Percentiles rank a stretch among this genome's conserved stretches.
These are phyloP conservation scores for Sporisorium scitamineum DNA, from an alignment of 1,284 basidiomycete genomes.

Conservation along the genomic window DNA sequence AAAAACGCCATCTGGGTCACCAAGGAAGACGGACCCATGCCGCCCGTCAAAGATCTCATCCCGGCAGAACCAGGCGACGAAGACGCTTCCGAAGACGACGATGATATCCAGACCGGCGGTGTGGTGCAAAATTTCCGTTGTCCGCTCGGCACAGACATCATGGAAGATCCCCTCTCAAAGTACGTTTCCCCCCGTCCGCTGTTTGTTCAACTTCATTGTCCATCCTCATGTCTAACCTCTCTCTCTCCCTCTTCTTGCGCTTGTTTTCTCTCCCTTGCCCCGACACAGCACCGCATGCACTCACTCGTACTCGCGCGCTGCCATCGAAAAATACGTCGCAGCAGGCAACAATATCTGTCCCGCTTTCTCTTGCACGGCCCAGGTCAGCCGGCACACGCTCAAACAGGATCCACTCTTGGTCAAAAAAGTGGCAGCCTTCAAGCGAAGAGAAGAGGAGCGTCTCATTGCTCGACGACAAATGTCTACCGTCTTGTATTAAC, in stretches of 20 bases:
- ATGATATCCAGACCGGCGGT: conserved; percentile 58
- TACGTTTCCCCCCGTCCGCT: conserved; percentile 10
- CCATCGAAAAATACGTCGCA: conserved; percentile 33
- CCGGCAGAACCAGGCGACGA: conserved; percentile 21
- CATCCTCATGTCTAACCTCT: neutral
- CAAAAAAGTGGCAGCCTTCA: conserved; percentile 48
- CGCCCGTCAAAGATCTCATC: conserved; percentile 55
- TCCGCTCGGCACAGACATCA: conserved; percentile 53
- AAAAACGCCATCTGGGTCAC: conserved; percentile 54
- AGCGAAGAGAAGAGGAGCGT: conserved; percentile 43
- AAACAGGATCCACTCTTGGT: conserved; percentile 26
- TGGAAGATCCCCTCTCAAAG: conserved; percentile 57
- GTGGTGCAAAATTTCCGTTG: conserved; percentile 55
- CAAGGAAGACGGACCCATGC: conserved; percentile 56
- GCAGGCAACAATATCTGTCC: conserved; percentile 41
- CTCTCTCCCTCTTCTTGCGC: neutral
- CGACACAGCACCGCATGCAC: conserved; percentile 29
- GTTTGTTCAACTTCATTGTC: neutral
- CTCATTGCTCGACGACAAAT: conserved; percentile 31
- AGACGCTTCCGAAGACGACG: conserved; percentile 17
- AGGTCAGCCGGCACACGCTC: conserved; percentile 20
- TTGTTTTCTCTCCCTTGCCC: too few species aligned
- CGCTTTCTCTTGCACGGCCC: conserved; percentile 26
- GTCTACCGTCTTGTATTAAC: conserved; percentile 34
- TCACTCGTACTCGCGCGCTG: conserved; percentile 40